Conservation (phyloP, 257 asterid genomes). For the Osmanthus fragrans region DNA sequence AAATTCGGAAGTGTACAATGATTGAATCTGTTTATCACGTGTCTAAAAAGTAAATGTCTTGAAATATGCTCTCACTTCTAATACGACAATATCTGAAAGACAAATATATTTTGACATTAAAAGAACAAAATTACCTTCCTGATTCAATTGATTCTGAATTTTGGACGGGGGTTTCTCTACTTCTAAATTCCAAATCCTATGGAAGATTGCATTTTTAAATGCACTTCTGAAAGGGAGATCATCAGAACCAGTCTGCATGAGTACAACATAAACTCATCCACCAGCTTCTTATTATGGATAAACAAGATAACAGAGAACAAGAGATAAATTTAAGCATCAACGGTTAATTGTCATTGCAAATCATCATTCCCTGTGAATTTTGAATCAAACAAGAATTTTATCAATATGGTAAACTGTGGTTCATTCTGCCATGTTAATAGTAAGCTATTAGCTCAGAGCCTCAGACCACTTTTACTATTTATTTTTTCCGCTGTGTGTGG, state of each 20-base stretch:
- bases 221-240: constrained; percentile 84
- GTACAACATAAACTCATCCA: constrained; percentile 17
- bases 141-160: constrained; percentile 36
- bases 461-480: neutral
- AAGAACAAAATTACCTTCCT: constrained; percentile 50
- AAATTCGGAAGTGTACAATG: constrained; percentile 69
- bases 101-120: constrained; percentile 6
- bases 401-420: neutral
- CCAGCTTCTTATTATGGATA: neutral
- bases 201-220: constrained; percentile 79
- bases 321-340: neutral
- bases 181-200: constrained; percentile 42
- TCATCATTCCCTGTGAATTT: neutral
- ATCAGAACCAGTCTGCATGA: constrained; percentile 80
- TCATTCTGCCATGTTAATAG: neutral
- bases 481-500: neutral
- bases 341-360: neutral
- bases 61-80: constrained; percentile 8
- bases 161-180: constrained; percentile 50
- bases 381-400: neutral
- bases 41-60: constrained; percentile 22
- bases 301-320: constrained; percentile 5
- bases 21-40: constrained; percentile 52
- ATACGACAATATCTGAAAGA: constrained; percentile 3
- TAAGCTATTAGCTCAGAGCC: neutral